Base-by-base conservation (phyloP, 2,329 filamentous ascomycete genomes). In the Acephala macrosclerotiorum region DNA sequence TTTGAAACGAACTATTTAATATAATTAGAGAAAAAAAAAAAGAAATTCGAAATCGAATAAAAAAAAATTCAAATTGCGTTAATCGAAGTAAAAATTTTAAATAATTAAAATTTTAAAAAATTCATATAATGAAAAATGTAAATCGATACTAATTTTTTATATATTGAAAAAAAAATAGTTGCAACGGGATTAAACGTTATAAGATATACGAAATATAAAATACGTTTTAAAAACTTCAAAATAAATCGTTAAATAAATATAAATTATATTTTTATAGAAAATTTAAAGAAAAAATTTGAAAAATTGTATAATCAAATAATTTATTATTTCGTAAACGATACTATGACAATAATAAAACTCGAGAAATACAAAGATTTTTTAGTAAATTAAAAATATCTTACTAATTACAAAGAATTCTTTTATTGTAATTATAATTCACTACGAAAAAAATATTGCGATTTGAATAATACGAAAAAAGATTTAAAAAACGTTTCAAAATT, bases 241-340 rank as follows among this genome's bases (percentile, higher is more conserved):
- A 70, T 45, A 55, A 47, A 58, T 60, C 45, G 61, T 53, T 47
- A 66, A 20, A 68, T 40, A 68, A 61, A 63, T 47, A 58, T 70
- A 40, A 60, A 70, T 60, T 68, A 70, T 66, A 47, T 66, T 62
- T 53, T 63, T 63, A 33, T 70, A 47, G 61, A 66, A 66, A 61
- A 68, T 47, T 51, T 66, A 55, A 63, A 60, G 58, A 68, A 70
- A 58, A 65, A 61, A 57, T 65, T 65, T 63, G 47, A 65, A 55
- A 60, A 65, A 53, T 65, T 69, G 57, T 59, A 49, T 67, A 49
- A 67, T 67, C 38, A 69, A 65, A 56, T 69, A 40, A 55, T 69
- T 67, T 68, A 67, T 66, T 68, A 63, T 69, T 69, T 69, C 58
- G 58, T 69, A 66, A 66, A 68, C 53, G 60, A 64, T 25, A 69